Conservation (phyloP, 1,139 yeast species). For the Candida sp. region DNA sequence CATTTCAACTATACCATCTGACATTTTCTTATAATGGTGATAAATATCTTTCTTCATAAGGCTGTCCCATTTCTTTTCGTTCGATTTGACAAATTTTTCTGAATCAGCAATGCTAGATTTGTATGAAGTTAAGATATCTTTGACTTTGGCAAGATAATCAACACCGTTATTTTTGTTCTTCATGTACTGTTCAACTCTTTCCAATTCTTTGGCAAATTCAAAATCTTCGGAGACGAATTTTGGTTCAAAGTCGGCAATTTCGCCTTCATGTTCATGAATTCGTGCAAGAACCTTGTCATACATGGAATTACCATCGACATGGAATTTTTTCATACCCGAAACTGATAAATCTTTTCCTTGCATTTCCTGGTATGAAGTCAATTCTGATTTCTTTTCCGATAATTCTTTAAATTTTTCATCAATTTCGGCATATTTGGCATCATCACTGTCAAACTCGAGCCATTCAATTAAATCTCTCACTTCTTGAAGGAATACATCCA, state of each 20-base stretch:
- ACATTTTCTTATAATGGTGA: slow-evolving; percentile 28
- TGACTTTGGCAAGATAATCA: slow-evolving; percentile 33
- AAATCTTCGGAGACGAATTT: slow-evolving; percentile 40
- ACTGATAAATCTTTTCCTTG: slow-evolving; percentile 29
- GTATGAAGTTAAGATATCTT: slow-evolving; percentile 29
- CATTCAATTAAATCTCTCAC: slow-evolving; percentile 63
- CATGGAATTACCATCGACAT: slow-evolving; percentile 36
- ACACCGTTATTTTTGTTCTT: slow-evolving; percentile 28
- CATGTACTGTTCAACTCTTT: slow-evolving; percentile 25
- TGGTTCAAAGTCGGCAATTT: slow-evolving; percentile 35
- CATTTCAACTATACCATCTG: slow-evolving; percentile 32
- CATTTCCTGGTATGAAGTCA: slow-evolving; percentile 22
- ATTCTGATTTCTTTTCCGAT: slow-evolving; percentile 14
- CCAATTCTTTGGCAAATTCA: slow-evolving; percentile 50
- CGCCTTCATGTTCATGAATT: slow-evolving; percentile 42
- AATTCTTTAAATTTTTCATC: slow-evolving; percentile 21
- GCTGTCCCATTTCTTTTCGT: slow-evolving; percentile 21
- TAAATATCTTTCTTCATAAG: slow-evolving; percentile 32
- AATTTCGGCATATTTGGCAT: slow-evolving; percentile 43
- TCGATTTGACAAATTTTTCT: slow-evolving; percentile 23
- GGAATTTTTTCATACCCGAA: slow-evolving; percentile 34
- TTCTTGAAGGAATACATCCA: slow-evolving; percentile 16
- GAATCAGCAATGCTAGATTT: slow-evolving; percentile 29
- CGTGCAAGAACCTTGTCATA: slow-evolving; percentile 41
- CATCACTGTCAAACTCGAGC: slow-evolving; percentile 74